Conservation (phyloP, 2,329 filamentous ascomycete genomes). For the Ophiostoma ulmi region DNA sequence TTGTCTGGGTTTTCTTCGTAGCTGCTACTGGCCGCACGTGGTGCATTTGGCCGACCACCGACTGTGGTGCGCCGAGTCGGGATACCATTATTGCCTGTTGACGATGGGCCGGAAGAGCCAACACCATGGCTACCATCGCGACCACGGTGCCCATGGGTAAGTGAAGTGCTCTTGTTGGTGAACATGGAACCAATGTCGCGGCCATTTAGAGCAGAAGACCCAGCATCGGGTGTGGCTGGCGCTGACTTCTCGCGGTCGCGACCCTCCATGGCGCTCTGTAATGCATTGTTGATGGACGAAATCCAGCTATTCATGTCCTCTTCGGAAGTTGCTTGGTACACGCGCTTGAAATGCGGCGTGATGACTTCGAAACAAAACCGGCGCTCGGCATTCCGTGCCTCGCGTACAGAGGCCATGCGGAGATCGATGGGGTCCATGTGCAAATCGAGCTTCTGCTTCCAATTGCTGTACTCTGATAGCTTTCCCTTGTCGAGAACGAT, state of each 20-base stretch:
- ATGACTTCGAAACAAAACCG: slow-evolving; percentile 98
- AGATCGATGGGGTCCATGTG: slow-evolving; percentile 98
- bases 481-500: slow-evolving; percentile 96
- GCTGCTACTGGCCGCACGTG: slow-evolving; percentile 57
- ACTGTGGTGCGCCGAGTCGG: slow-evolving; percentile 86
- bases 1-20: slow-evolving; percentile 81
- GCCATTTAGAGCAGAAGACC: slow-evolving; percentile 56
- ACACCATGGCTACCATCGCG: slow-evolving; percentile 27
- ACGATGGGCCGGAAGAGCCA: slow-evolving; percentile 39
- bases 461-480: slow-evolving; percentile 96
- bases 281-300: slow-evolving; percentile 87
- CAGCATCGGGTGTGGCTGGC: slow-evolving; percentile 29
- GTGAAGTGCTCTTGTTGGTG: slow-evolving; percentile 81
- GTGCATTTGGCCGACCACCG: slow-evolving; percentile 72
- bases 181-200: slow-evolving; percentile 89
- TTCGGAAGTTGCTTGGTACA: slow-evolving; percentile 96
- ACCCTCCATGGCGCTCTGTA: slow-evolving; percentile 92
- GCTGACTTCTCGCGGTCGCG: slow-evolving; percentile 55
- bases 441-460: slow-evolving; percentile 94
- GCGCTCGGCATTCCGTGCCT: slow-evolving; percentile 88
- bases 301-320: slow-evolving; percentile 99
- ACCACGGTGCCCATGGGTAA: slow-evolving; percentile 46
- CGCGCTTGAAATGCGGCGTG: slow-evolving; percentile 89
- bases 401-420: slow-evolving; percentile 91
- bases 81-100: slow-evolving; percentile 42